Conservation (phyloP, 2,329 filamentous ascomycete species). For the Penicillium sp. region DNA sequence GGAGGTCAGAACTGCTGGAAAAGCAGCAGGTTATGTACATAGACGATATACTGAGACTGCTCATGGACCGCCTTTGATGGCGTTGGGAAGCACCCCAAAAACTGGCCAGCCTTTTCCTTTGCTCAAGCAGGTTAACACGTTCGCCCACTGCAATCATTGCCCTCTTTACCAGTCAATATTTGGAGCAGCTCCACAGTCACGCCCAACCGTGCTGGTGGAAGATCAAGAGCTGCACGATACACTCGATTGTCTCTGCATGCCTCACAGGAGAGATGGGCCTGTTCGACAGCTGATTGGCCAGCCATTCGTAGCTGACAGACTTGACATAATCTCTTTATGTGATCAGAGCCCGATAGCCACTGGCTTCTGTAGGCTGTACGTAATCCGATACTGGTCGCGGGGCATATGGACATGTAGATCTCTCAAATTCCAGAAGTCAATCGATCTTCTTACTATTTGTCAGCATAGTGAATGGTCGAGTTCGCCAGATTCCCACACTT, state of each 20-base stretch:
- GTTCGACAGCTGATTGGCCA: neutral
- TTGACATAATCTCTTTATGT: neutral
- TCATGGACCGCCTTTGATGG: slow-evolving; percentile 40
- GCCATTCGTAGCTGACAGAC: neutral
- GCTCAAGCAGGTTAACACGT: neutral
- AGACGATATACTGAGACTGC: slow-evolving; percentile 41
- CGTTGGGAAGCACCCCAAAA: slow-evolving; percentile 32
- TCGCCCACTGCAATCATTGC: neutral
- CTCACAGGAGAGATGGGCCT: neutral
- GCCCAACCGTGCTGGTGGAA: neutral
- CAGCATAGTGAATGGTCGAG: neutral
- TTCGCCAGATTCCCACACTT: neutral
- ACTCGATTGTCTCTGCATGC: neutral
- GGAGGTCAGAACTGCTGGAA: slow-evolving; percentile 32
- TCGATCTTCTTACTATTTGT: neutral
- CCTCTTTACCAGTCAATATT: neutral
- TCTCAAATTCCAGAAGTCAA: neutral
- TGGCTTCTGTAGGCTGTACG: neutral
- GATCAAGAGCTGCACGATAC: neutral
- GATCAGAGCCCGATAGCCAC: neutral
- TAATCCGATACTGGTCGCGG: neutral
- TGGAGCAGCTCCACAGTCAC: neutral
- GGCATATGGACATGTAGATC: neutral
- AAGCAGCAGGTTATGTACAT: slow-evolving; percentile 46
- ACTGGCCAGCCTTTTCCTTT: neutral